Evolutionary conservation across 2,329 filamentous ascomycete species (phyloP), one percentile per base, ranked within the genome.

Genomic region (Penicillium occitanis): DNA sequence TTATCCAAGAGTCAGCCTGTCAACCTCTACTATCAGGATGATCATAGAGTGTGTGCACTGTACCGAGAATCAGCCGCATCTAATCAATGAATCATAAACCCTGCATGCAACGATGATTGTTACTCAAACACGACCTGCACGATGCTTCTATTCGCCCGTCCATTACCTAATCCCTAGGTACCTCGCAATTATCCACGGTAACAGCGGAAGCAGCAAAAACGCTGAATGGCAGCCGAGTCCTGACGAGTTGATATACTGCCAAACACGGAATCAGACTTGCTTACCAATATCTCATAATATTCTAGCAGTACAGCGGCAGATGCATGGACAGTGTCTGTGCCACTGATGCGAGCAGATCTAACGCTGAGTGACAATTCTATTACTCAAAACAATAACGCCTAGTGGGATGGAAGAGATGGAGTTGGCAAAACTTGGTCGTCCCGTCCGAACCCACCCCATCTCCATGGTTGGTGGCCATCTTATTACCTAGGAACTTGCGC

Each of bases 381-480:
- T 57, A 57, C 53, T 57, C 53, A 57, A 57, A 55, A 57, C 53
- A 40, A 40, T 57, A 22, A 57, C 51, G 28, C 30, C 30, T 35
- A 35, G 51, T 57, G 53, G 53, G 53, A 55, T 55, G 30, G 30
- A 57, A 0, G 33, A 22, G 30, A 37, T 40, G 53, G n/a, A 60
- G 57, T 60, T 64, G 62, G 51, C 51, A 64, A 58, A 58, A 64
- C 40, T 57, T 64, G 62, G 51, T 25, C 19, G 30, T 53, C 62
- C 62, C 62, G 40, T 48, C 62, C 37, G 51, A 64, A 58, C 40
- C 62, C 62, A 64, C 62, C 30, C 17, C 57, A 57, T 60, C 22
- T 30, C 37, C 62, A 50, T 55, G 50, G 51, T 57, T 58, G 40
- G 62, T 58, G 62, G 50, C 53, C 42, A 44, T 57, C 62, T 28